A percentile compares a stretch with the other conserved stretches of the same genome.
These are phyloP conservation scores for Zasmidium angulare DNA, from an alignment of 2,329 filamentous ascomycete genomes.

Conservation along the genomic window DNA sequence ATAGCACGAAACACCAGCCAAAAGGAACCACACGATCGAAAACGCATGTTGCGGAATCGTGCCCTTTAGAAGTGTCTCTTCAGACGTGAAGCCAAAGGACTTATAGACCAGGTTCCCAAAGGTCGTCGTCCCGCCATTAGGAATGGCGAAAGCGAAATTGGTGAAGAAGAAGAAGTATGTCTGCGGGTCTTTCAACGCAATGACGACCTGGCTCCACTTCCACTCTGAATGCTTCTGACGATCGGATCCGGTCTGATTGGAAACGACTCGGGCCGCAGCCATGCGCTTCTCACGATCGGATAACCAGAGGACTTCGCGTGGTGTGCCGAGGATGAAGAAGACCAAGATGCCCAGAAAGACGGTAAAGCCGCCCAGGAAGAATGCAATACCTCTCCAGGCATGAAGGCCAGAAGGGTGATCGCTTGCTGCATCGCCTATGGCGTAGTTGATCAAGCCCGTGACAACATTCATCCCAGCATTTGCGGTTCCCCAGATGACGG, in stretches of 20 bases:
- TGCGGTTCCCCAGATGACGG: slow-evolving; percentile 9
- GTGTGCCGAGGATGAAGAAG: slow-evolving; percentile 16
- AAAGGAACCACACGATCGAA: slow-evolving; percentile 6
- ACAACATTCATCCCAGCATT: slow-evolving; percentile 16
- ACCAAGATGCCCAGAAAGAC: slow-evolving; percentile 13
- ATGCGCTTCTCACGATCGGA: slow-evolving; percentile 10
- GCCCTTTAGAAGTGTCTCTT: slow-evolving; percentile 7
- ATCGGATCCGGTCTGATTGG: slow-evolving; percentile 16
- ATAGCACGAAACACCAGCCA: slow-evolving; percentile 6
- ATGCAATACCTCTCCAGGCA: slow-evolving; percentile 15
- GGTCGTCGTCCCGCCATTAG: slow-evolving; percentile 11
- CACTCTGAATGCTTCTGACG: slow-evolving; percentile 14
- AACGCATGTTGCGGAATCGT: slow-evolving; percentile 7
- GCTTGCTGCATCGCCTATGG: slow-evolving; percentile 12
- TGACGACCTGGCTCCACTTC: slow-evolving; percentile 17
- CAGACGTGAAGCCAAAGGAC: slow-evolving; percentile 12
- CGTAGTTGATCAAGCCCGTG: slow-evolving; percentile 14
- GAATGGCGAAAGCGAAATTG: slow-evolving; percentile 14
- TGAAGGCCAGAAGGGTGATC: slow-evolving; percentile 7
- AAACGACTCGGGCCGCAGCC: slow-evolving; percentile 15
- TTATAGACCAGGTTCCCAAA: slow-evolving; percentile 13
- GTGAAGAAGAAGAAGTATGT: slow-evolving; percentile 17
- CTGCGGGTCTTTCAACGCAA: slow-evolving; percentile 12
- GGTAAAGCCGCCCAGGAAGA: slow-evolving; percentile 14
- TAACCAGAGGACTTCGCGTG: slow-evolving; percentile 16